These are phyloP conservation scores for Aspergillus sp. DNA, from an alignment of 2,329 filamentous ascomycete species.

Conservation along the genomic window DNA sequence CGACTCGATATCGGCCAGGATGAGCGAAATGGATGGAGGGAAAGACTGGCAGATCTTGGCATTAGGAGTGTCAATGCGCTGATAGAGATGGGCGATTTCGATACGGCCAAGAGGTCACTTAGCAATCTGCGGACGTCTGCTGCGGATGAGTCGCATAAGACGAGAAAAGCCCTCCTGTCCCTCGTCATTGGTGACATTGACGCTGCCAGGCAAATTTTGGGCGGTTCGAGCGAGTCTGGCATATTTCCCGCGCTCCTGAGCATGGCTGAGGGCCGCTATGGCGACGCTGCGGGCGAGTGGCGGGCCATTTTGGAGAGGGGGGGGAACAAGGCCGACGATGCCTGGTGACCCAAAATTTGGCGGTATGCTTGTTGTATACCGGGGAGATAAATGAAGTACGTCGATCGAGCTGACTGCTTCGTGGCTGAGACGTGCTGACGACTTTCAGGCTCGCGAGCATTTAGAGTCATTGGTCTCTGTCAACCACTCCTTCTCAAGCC, in stretches of 20 bases:
- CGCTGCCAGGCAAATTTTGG: conserved; percentile 52
- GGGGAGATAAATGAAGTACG: conserved; percentile 63
- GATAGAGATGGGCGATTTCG: conserved; percentile 67
- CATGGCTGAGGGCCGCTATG: conserved; percentile 69
- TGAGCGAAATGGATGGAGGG: conserved; percentile 58
- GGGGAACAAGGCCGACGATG: conserved; percentile 42
- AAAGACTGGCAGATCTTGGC: conserved; percentile 65
- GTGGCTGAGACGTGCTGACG: conserved; percentile 1
- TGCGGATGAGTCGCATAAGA: conserved; percentile 20
- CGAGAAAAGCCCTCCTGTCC: conserved; percentile 56
- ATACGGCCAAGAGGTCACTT: conserved; percentile 68
- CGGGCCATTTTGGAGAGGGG: conserved; percentile 40
- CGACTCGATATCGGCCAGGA: conserved; percentile 44
- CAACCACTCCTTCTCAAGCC: conserved; percentile 61
- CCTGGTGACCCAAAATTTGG: conserved; percentile 71
- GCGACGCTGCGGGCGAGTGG: conserved; percentile 56
- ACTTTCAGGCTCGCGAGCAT: conserved; percentile 50
- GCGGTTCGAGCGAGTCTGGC: conserved; percentile 29
- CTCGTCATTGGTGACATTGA: conserved; percentile 69
- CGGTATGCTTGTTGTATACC: conserved; percentile 74
- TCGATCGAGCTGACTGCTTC: conserved; percentile 3
- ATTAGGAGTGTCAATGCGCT: conserved; percentile 48
- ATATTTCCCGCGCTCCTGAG: conserved; percentile 54
- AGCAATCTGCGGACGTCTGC: conserved; percentile 41
- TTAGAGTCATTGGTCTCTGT: conserved; percentile 57